phyloP scores from a whole-genome alignment of 345 rosid species.

The Lepidium aucheri region DNA sequence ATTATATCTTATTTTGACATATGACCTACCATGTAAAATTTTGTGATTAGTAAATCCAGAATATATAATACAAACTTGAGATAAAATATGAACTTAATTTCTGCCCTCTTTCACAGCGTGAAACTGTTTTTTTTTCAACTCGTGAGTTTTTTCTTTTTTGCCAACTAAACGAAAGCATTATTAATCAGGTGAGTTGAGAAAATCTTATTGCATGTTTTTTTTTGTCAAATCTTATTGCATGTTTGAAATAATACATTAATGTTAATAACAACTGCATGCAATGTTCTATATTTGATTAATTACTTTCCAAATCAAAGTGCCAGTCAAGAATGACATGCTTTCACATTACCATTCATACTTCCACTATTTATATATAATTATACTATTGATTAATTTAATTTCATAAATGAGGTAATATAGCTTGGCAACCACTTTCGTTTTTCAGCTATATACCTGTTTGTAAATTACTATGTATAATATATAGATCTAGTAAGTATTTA shows the following conservation, averaged over 20 bases:
- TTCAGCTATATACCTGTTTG: not conserved
- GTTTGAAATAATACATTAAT: not conserved
- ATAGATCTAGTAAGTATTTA: not conserved
- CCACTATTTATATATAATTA: conserved; percentile 4
- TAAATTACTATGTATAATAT: not conserved
- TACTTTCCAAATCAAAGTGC: conserved; percentile 6
- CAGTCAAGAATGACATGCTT: conserved; percentile 24
- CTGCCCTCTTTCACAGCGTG: too few species aligned
- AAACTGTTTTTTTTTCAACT: not conserved
- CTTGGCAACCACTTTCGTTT: conserved; percentile 2
- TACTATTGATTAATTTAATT: not conserved
- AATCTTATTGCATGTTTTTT: not conserved
- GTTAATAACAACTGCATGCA: not conserved
- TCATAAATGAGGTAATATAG: not conserved
- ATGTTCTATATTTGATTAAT: conserved; percentile 6
- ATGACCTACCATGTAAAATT: not conserved
- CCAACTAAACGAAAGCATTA: too few species aligned
- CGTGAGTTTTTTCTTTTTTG: too few species aligned
- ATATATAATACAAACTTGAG: not conserved
- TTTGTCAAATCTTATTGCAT: not conserved
- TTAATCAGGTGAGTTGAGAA: not conserved
- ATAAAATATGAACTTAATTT: not conserved
- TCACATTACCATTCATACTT: conserved; percentile 1
- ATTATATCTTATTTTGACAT: too few species aligned
- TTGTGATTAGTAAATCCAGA: not conserved